These are phyloP conservation scores for Linaria vulgaris DNA, from an alignment of 257 asterid species.

Conservation along the genomic window DNA sequence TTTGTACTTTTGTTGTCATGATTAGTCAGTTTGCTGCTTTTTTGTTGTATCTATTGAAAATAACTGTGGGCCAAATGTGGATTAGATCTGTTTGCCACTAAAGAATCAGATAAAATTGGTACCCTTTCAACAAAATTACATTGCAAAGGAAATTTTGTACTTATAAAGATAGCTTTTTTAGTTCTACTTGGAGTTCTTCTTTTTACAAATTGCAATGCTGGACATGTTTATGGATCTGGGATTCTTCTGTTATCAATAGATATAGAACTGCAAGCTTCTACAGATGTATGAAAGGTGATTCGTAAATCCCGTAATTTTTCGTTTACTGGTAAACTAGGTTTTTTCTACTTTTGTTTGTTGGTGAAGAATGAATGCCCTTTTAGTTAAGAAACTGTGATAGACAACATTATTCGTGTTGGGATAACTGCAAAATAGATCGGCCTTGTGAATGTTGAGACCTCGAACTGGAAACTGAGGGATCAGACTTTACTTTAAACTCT, in stretches of 20 bases:
- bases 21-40: conserved; percentile 7
- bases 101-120: neutral
- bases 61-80: neutral
- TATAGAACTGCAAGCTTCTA: neutral
- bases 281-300: neutral
- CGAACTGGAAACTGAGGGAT: neutral
- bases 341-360: too few species aligned
- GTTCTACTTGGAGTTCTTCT: neutral
- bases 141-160: neutral
- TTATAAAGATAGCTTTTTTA: neutral
- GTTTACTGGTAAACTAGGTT: neutral
- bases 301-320: neutral
- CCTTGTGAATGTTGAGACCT: neutral
- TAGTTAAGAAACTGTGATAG: neutral
- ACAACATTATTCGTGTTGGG: neutral
- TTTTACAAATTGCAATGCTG: neutral
- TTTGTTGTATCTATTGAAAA: neutral
- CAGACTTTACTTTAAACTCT: neutral
- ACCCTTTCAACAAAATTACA: neutral
- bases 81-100: neutral
- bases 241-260: neutral
- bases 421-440: neutral
- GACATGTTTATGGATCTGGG: neutral
- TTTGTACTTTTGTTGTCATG: conserved; percentile 7
- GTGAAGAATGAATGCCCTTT: too few species aligned